Base-by-base conservation (phyloP, 148 eudicot genomes). In the Silene conica region DNA sequence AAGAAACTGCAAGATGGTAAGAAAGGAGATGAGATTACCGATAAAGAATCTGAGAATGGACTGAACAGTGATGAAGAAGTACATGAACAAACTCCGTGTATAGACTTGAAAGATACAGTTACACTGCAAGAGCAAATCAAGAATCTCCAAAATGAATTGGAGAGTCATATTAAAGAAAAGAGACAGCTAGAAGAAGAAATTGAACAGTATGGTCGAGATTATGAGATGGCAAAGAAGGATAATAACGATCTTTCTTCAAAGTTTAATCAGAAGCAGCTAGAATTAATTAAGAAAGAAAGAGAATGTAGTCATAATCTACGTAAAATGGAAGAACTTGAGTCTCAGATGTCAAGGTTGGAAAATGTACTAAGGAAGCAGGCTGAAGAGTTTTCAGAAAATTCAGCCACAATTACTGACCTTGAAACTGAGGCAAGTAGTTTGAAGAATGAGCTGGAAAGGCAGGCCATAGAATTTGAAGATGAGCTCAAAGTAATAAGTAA, bases 401-500 rank as follows among this genome's bases (percentile, higher is more conserved):
- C 89, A 61, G 82, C 79, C 50, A 73, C 72, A 31, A 86, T 81
- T 55, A 61, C 71, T 57, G 88, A 84, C 55, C 91, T 90, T 71
- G 87, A 96, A 86, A 73, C 80, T 21, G 84, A 85, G 73, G 79
- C 89, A 38, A 77, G 79, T 70, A 82, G 31, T 69, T 82, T 92
- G 78, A 85, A 90, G 82, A 72, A 80, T 67, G 87, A 90, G 76
- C 74, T 96, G 69, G 92, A 89, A 80, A 82, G 78, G 68, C 90
- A 90, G 82, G 86, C 80, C 55, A 79, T 59, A 48, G 85, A 78
- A 71, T 92, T 86, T 68, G 92, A 88, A 73, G 88, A 84, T 18
- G 86, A 86, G 74, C 70, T 91, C 65, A 76, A 80, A 77, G 78
- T 55, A 62, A 75, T 88, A 50, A 84, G 73, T 55, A 58, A 73